phyloP scores from a whole-genome alignment of 345 rosid species.

The Pistacia atlantica region DNA sequence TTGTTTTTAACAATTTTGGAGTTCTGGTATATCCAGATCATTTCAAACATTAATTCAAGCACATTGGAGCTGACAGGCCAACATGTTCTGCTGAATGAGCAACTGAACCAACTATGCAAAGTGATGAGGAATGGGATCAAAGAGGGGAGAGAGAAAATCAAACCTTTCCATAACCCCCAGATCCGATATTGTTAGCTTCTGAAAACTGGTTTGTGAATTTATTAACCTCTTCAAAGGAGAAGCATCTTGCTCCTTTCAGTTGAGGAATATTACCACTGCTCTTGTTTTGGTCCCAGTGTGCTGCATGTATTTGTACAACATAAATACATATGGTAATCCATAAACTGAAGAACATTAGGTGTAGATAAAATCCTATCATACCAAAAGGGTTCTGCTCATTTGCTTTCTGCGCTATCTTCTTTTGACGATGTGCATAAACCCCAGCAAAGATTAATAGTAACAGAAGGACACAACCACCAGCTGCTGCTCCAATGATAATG shows the following conservation, averaged over 20 bases:
- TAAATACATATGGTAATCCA: slow-evolving; percentile 13
- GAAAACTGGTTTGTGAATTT: slow-evolving; percentile 71
- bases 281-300: slow-evolving; percentile 65
- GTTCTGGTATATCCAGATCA: neutral
- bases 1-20: neutral
- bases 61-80: neutral
- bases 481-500: slow-evolving; percentile 70
- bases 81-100: neutral
- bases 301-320: slow-evolving; percentile 38
- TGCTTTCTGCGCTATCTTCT: slow-evolving; percentile 72
- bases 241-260: slow-evolving; percentile 75
- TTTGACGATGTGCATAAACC: slow-evolving; percentile 67
- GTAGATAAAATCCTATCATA: slow-evolving; percentile 21
- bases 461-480: slow-evolving; percentile 55
- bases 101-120: neutral
- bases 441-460: slow-evolving; percentile 60
- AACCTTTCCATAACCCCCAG: slow-evolving; percentile 97
- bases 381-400: slow-evolving; percentile 70
- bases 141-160: slow-evolving; percentile 20
- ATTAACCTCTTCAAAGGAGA: slow-evolving; percentile 72
- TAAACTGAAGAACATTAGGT: slow-evolving; percentile 11
- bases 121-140: neutral
- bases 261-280: slow-evolving; percentile 65
- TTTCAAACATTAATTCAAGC: too few relatives aligned
- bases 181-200: slow-evolving; percentile 66